Percentiles rank a stretch among this genome's conserved stretches.
Conservation (phyloP, 108 stramenopile species). For the Cyclotella baltica region DNA sequence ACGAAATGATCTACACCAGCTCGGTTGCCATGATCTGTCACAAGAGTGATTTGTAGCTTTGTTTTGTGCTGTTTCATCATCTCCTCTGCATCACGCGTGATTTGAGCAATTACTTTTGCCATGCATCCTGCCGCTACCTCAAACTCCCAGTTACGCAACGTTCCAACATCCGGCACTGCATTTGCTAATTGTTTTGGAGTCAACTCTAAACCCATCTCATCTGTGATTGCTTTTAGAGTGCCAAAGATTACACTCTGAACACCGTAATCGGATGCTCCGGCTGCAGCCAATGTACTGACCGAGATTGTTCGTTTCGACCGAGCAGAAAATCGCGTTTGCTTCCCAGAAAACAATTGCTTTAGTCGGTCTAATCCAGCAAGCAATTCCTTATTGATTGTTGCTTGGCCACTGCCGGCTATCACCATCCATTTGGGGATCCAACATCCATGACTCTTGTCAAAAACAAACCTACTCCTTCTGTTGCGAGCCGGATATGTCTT, state of each 20-base stretch:
- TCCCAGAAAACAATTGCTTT: not conserved
- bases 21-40: slow-evolving; percentile 5
- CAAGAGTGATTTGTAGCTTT: not conserved
- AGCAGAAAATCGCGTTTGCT: not conserved
- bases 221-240: slow-evolving; percentile 7
- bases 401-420: not conserved
- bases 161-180: not conserved
- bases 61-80: not conserved
- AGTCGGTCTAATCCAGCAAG: not conserved
- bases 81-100: not conserved
- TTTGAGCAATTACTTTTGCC: not conserved
- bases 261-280: not conserved
- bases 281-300: not conserved
- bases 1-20: not conserved
- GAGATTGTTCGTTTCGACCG: not conserved
- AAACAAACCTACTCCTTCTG: not conserved
- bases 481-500: not conserved
- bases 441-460: not conserved
- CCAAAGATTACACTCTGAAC: slow-evolving; percentile 6
- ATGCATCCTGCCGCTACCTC: not conserved
- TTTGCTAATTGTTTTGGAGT: not conserved
- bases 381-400: not conserved
- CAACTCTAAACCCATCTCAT: slow-evolving; percentile 1
- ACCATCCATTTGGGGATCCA: slow-evolving; percentile 1
- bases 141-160: slow-evolving; percentile 5